Conservation (phyloP, 176 grass and related monocot species). For the Olyra latifolia region DNA sequence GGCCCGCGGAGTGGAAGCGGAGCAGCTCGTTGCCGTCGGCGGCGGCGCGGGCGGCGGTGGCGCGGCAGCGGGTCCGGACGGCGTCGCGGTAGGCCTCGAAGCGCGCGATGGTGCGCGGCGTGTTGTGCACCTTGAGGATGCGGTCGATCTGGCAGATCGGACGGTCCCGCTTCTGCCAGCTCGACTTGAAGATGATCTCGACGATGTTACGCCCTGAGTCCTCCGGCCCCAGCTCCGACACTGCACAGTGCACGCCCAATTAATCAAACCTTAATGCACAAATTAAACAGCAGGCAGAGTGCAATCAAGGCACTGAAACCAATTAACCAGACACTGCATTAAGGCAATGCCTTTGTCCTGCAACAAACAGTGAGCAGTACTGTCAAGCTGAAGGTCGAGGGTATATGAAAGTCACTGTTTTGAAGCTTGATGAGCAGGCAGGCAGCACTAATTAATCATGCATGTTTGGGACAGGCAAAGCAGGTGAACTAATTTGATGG, state of each 20-base stretch:
- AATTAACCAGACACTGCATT: background rate
- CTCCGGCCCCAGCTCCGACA: conserved; percentile 86
- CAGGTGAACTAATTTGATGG: background rate
- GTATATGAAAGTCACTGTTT: background rate
- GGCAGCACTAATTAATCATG: background rate
- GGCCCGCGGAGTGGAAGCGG: conserved; percentile 73
- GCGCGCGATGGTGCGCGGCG: conserved; percentile 66
- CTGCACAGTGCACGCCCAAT: conserved; percentile 21
- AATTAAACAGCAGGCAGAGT: conserved; percentile 20
- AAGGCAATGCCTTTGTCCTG: background rate
- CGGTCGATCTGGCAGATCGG: conserved; percentile 73
- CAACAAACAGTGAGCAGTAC: background rate
- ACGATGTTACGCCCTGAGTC: conserved; percentile 95
- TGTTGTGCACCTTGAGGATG: conserved; percentile 91
- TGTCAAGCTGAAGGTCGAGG: background rate
- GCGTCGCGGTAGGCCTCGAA: conserved; percentile 90
- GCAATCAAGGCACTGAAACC: conserved; percentile 6
- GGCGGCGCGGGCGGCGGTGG: conserved; percentile 41
- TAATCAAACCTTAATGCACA: background rate
- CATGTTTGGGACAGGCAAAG: background rate
- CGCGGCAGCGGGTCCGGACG: conserved; percentile 56
- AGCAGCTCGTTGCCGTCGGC: conserved; percentile 98
- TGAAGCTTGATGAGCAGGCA: background rate
- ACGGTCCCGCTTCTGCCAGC: conserved; percentile 81
- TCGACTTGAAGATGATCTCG: conserved; percentile 99